Base-by-base conservation (phyloP, 23 red algal species). In the Porphyridium purpureum region DNA sequence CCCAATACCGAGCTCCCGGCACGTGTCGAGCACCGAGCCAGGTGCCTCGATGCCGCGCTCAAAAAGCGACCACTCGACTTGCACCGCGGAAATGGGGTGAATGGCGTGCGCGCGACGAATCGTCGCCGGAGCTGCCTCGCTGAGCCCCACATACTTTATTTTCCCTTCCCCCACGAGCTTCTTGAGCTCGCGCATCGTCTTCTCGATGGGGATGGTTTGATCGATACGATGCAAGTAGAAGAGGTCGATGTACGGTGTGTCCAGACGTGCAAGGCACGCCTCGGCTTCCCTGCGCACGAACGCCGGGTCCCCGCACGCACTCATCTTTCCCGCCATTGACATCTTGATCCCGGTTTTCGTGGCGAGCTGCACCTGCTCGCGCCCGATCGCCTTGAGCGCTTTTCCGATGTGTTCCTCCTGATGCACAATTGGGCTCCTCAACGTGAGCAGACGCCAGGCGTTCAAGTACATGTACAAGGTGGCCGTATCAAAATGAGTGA, bases 161-260 rank as follows among this genome's bases (percentile, higher is more conserved):
- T 78, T 78, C 3, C 72, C 72, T 44, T 78, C 72, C 5, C 64
- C 31, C 2, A 78, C 72, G 26, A 78, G 60, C 35, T 66, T 57
- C 60, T 59, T 65, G 56, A 78, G 61, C 25, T 65, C 62, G 22
- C 27, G 59, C 72, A 78, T 78, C 0, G 47, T 52, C 33, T 62
- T 78, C 27, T 78, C 72, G 46, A 78, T 78, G 25, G 72, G 72
- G 31, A 66, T 66, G 23, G 50, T 24, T 2, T 22, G 60, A 57
- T 78, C 72, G 23, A 78, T 78, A 19, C 72, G 60, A 51, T 78
- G 72, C 2, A 78, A 29, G 42, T 78, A 78, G 35, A 78, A 78
- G 23, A 78, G 49, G 64, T 78, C 72, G 21, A 78, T 27, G n/a
- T 35, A 66, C 5, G 36, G 35, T 55, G 47, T 53, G 7, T 78